Percentiles rank a stretch among this genome's conserved stretches.
Conservation (phyloP, 768 basidiomycete species). For the Lentinula lateritia region DNA sequence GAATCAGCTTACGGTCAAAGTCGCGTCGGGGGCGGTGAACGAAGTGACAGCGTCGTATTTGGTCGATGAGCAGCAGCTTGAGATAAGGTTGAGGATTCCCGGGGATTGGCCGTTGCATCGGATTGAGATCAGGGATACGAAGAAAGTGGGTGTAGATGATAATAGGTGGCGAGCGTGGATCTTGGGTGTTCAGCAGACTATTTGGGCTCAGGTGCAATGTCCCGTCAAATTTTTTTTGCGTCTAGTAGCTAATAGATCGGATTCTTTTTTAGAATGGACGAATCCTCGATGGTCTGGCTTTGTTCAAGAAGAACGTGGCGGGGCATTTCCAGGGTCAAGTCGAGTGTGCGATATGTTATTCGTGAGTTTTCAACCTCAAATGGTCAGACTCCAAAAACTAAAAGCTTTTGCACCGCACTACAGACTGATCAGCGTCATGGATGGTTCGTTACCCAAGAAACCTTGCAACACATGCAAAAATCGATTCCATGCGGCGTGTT, state of each 20-base stretch:
- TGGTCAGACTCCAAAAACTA: not conserved
- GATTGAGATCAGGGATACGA: constrained; percentile 83
- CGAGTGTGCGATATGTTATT: constrained; percentile 96
- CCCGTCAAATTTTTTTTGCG: not conserved
- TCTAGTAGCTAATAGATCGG: not conserved
- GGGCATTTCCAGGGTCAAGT: constrained; percentile 94
- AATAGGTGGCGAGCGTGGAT: constrained; percentile 92
- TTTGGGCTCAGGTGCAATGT: constrained; percentile 70
- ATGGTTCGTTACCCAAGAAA: constrained; percentile 82
- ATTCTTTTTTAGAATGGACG: constrained; percentile 65
- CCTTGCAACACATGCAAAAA: constrained; percentile 95
- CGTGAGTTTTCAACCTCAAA: constrained; percentile 40
- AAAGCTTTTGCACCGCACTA: not conserved
- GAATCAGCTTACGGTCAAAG: constrained; percentile 66
- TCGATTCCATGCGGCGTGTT: constrained; percentile 85
- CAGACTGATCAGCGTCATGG: constrained; percentile 88
- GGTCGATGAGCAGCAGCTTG: constrained; percentile 91
- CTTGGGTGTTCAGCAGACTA: constrained; percentile 84
- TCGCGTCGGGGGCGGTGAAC: constrained; percentile 53
- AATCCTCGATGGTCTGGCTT: constrained; percentile 77
- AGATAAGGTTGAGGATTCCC: constrained; percentile 83
- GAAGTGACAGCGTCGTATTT: constrained; percentile 83
- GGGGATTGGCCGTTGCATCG: constrained; percentile 84
- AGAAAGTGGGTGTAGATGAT: constrained; percentile 83
- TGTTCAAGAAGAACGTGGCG: constrained; percentile 93